phyloP scores from a whole-genome alignment of 2,329 filamentous ascomycete species.

The Thielaviopsis populi region DNA sequence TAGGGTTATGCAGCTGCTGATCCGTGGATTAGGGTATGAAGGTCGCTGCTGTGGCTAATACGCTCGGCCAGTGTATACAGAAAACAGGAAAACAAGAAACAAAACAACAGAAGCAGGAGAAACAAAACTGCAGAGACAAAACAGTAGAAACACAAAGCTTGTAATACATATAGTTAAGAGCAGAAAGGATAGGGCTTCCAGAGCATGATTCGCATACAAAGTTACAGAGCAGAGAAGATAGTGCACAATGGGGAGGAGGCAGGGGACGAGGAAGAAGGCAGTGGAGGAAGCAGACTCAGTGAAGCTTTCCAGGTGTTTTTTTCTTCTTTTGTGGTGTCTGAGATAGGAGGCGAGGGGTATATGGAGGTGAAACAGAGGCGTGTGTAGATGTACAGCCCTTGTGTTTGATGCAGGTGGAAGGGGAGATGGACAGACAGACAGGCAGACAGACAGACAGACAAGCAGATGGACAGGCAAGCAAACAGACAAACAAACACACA shows the following conservation, averaged over 20 bases:
- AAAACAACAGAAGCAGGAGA: background rate
- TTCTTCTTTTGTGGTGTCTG: background rate
- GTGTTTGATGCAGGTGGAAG: too few species aligned
- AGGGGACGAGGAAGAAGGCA: background rate
- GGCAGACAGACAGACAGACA: background rate
- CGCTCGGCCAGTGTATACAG: background rate
- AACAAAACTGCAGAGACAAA: background rate
- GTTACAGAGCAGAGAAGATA: conserved; percentile 11
- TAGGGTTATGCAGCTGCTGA: background rate
- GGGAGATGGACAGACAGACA: background rate
- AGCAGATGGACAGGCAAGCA: background rate
- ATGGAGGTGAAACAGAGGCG: background rate
- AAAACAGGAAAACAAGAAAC: conserved; percentile 1
- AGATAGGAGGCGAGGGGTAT: background rate
- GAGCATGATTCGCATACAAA: background rate
- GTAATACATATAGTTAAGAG: conserved; percentile 2
- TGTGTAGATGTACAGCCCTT: too few species aligned
- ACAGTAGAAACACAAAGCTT: conserved; percentile 13
- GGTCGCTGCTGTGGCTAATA: too few species aligned
- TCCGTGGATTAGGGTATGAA: too few species aligned
- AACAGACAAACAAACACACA: background rate
- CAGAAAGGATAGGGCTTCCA: background rate
- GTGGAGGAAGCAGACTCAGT: background rate
- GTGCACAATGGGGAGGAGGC: background rate
- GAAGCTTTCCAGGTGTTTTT: background rate